These are phyloP conservation scores for Tricholoma matsutake DNA, from an alignment of 768 basidiomycete species.

Conservation along the genomic window DNA sequence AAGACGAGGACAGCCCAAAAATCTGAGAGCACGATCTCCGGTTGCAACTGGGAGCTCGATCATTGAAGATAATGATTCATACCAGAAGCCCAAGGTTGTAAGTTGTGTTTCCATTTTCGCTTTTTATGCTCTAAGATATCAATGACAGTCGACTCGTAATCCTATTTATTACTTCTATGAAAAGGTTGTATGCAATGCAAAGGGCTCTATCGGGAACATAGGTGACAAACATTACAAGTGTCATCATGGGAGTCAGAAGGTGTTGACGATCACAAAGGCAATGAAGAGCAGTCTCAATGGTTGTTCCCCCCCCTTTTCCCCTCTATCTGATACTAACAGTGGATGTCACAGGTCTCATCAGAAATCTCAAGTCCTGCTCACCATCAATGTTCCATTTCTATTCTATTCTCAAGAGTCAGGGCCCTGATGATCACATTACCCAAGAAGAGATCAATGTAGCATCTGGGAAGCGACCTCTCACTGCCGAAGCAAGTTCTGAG, in stretches of 20 bases:
- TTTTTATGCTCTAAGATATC: not conserved
- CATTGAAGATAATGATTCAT: no score
- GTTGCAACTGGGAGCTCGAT: no score
- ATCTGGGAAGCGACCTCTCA: not conserved
- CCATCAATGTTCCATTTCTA: not conserved
- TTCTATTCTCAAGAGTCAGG: not conserved
- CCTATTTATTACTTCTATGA: constrained; percentile 22
- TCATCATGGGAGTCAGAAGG: constrained; percentile 14
- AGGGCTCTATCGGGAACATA: constrained; percentile 8
- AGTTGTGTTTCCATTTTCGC: no score
- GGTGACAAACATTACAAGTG: constrained; percentile 22
- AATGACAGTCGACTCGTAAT: not conserved
- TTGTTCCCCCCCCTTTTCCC: not conserved
- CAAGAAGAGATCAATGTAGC: not conserved
- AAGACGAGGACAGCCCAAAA: no score
- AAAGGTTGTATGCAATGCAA: not conserved
- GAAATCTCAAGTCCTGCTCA: not conserved
- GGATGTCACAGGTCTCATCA: not conserved
- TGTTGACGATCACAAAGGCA: constrained; percentile 12
- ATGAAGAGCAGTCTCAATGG: constrained; percentile 11
- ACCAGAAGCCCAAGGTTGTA: no score
- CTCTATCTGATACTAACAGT: not conserved
- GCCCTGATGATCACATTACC: not conserved
- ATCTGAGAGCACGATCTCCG: no score
- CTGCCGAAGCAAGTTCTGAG: not conserved